Evolutionary conservation across 2,329 filamentous ascomycete genomes (phyloP).

Genomic region (Fonsecaea monophora): DNA sequence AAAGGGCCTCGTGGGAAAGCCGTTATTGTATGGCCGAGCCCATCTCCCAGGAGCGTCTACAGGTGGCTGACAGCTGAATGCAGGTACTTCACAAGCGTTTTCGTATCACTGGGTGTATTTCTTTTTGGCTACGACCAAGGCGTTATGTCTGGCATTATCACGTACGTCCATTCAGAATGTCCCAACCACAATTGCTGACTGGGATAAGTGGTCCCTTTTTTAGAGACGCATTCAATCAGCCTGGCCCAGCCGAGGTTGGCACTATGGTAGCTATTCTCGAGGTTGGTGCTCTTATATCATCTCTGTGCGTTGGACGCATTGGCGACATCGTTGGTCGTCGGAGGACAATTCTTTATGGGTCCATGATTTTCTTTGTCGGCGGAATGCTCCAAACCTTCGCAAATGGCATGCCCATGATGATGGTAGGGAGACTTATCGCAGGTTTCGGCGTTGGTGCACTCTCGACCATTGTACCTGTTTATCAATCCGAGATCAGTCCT

Average conservation of each 20-base stretch:
- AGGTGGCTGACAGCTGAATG: constrained; percentile 23
- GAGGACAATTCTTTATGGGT: constrained; percentile 91
- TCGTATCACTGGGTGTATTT: constrained; percentile 69
- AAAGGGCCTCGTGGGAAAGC: constrained; percentile 93
- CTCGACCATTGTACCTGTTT: constrained; percentile 90
- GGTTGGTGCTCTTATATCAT: constrained; percentile 89
- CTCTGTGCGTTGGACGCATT: constrained; percentile 81
- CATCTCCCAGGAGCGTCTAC: constrained; percentile 29
- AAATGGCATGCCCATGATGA: constrained; percentile 87
- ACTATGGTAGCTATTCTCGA: constrained; percentile 98
- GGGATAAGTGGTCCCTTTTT: constrained; percentile 77
- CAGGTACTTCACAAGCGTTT: constrained; percentile 93
- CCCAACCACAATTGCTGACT: constrained; percentile 26
- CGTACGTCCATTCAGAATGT: constrained; percentile 54
- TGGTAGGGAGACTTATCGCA: constrained; percentile 78
- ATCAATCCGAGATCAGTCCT: constrained; percentile 93
- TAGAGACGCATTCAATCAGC: constrained; percentile 89
- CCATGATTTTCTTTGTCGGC: constrained; percentile 82
- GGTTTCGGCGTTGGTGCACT: constrained; percentile 86
- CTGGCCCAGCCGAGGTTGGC: constrained; percentile 83
- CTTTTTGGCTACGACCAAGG: constrained; percentile 71
- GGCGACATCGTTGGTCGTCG: constrained; percentile 91
- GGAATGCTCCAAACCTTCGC: constrained; percentile 85
- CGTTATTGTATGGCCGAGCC: constrained; percentile 73
- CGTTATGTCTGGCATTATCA: constrained; percentile 74